These are phyloP conservation scores for Paecilomyces formosus DNA, from an alignment of 2,329 filamentous ascomycete genomes.

Conservation along the genomic window DNA sequence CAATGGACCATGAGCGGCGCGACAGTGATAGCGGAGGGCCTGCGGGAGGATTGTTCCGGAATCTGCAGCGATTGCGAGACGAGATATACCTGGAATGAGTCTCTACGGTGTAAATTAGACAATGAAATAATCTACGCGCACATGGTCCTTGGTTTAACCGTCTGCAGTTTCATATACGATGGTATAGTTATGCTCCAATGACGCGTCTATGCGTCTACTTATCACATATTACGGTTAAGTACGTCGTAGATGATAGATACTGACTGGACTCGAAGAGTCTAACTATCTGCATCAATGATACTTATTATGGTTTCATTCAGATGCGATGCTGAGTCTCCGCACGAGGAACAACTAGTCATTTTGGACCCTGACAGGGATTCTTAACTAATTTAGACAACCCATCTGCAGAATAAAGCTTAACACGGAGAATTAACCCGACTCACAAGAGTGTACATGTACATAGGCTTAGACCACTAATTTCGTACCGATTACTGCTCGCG, in stretches of 20 bases:
- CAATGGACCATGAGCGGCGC: conserved; percentile 14
- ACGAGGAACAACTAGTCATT: too few relatives aligned
- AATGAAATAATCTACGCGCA: not conserved
- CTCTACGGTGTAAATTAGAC: not conserved
- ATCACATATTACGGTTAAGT: too few relatives aligned
- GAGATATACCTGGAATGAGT: conserved; percentile 46
- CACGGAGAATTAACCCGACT: not conserved
- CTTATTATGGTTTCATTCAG: too few relatives aligned
- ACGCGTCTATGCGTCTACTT: too few relatives aligned
- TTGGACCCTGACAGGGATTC: too few relatives aligned
- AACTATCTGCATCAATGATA: too few relatives aligned
- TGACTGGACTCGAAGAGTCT: too few relatives aligned
- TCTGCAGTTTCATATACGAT: not conserved
- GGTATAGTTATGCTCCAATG: too few relatives aligned
- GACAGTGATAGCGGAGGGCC: conserved; percentile 30
- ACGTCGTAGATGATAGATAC: too few relatives aligned
- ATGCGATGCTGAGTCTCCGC: too few relatives aligned
- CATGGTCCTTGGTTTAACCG: not conserved
- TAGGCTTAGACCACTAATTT: not conserved
- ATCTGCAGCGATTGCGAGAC: conserved; percentile 45
- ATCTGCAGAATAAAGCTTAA: not conserved
- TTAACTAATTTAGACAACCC: not conserved
- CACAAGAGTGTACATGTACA: not conserved
- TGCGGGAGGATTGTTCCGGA: conserved; percentile 45
- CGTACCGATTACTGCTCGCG: not conserved